Percentiles rank a stretch among this genome's conserved stretches.
phyloP scores from a whole-genome alignment of 75 land plant genomes.

The Pinus albicaulis region DNA sequence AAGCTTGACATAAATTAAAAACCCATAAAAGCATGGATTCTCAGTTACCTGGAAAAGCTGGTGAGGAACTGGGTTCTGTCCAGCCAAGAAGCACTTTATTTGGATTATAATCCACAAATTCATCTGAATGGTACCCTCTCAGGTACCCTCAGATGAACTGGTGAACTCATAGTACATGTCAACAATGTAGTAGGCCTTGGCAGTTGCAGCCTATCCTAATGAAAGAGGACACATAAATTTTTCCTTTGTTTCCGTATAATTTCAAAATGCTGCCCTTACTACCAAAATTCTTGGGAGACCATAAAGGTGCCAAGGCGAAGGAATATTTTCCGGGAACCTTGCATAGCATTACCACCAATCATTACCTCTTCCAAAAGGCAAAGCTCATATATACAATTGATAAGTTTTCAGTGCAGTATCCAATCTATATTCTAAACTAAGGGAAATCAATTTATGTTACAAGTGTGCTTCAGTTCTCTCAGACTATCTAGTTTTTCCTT shows the following conservation, averaged over 20 bases:
- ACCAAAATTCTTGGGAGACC: conserved; percentile 7
- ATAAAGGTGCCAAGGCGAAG: not conserved
- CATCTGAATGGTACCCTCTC: not conserved
- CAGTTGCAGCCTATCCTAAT: conserved; percentile 5
- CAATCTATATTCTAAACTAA: conserved; percentile 3
- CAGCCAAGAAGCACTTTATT: conserved; percentile 4
- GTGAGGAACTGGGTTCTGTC: not conserved
- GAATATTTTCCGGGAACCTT: not conserved
- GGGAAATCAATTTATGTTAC: conserved; percentile 5
- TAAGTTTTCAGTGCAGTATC: not conserved
- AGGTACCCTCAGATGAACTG: not conserved
- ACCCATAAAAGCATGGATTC: not conserved
- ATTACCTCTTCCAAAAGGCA: not conserved
- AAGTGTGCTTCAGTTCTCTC: not conserved
- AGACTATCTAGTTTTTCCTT: conserved; percentile 3
- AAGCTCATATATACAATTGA: not conserved
- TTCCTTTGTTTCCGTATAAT: not conserved
- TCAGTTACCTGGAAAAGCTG: conserved; percentile 5
- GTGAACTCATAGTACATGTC: conserved; percentile 1
- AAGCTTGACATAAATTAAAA: not conserved
- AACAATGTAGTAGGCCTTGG: conserved; percentile 3
- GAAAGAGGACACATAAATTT: not conserved
- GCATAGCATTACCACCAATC: conserved; percentile 1
- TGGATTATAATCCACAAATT: not conserved
- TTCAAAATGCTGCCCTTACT: conserved; percentile 7